Evolutionary conservation across 1,139 yeast species (phyloP).

Genomic region (Protomyces lactucae-debilis): DNA sequence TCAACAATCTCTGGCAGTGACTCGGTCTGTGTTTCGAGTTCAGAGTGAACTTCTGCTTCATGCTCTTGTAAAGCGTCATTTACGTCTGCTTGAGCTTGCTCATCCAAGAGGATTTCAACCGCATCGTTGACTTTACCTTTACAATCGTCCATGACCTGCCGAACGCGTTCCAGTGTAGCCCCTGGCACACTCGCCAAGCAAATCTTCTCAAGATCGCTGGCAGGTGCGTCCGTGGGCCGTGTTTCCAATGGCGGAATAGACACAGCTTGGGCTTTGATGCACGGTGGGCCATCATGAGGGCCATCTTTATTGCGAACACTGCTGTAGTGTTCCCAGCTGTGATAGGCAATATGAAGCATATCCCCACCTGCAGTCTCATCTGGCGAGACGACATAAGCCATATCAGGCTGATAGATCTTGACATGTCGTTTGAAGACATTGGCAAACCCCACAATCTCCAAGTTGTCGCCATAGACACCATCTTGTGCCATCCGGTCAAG

Average conservation of each 20-base stretch:
- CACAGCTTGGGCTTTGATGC: constrained; percentile 31
- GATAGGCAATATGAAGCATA: constrained; percentile 43
- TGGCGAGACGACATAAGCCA: constrained; percentile 38
- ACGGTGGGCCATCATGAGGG: constrained; percentile 42
- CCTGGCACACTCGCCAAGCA: constrained; percentile 34
- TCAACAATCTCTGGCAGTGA: neutral
- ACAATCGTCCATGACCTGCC: constrained; percentile 27
- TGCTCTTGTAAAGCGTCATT: constrained; percentile 3
- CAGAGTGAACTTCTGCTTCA: neutral
- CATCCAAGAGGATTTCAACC: constrained; percentile 32
- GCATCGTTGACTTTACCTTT: constrained; percentile 27
- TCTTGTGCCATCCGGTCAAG: constrained; percentile 41
- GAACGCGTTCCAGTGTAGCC: constrained; percentile 26
- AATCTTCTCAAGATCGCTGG: constrained; percentile 39
- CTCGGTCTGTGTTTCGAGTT: neutral
- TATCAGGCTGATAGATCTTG: constrained; percentile 42
- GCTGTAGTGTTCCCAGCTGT: constrained; percentile 46
- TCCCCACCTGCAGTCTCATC: neutral
- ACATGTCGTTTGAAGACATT: constrained; percentile 37
- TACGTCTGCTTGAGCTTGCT: constrained; percentile 25
- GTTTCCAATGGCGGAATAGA: constrained; percentile 3
- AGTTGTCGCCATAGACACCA: constrained; percentile 44
- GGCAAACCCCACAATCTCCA: constrained; percentile 45
- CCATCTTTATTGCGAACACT: constrained; percentile 42
- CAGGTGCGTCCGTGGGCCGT: constrained; percentile 31